Evolutionary conservation across 495 filamentous ascomycete genomes (phyloP), one percentile per base, ranked within the genome.

Genomic region (Annulohypoxylon maeteangense): DNA sequence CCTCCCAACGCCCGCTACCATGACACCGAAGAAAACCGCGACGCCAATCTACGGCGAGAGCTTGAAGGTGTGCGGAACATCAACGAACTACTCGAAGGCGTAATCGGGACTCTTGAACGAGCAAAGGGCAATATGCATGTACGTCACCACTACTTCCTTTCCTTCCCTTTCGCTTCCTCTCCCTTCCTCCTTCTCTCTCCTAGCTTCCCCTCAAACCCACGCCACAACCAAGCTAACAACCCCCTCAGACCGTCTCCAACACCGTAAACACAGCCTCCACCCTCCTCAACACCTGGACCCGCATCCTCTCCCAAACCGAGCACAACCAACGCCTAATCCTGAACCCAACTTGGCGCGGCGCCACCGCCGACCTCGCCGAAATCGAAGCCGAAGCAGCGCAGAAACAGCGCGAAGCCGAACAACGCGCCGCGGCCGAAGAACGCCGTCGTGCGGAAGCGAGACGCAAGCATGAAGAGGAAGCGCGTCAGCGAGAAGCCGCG

Each of bases 301-400:
- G 93, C 62, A 98, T 98, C 68, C 87, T 99, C 4, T 94, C 92
- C 22, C 95, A 98, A 76, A 98, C 95, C 0, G 95, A 99, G 80
- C 94, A 99, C 78, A 98, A 96, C 74, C 94, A 98, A 75, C 90
- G 95, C 3, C 81, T 98, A 47, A 91, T 99, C 27, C 87, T 98
- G 36, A 92, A 95, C 70, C 91, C 92, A 1, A 83, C 89, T 53
- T 99, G 95, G 95, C 90, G 95, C 67, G 95, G 95, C 53, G 91
- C 93, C 7, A 91, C 85, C 5, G 88, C 93, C 76, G 95, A 99
- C 81, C 81, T 96, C 4, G 85, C 87, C 48, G 92, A 97, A 51
- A 85, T 91, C 42, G 94, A 98, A 76, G 89, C 88, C 61, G 95
- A 98, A 74, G 86, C 87, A 4, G 74, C 87, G 1, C 79, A 87